Evolutionary conservation across 768 basidiomycete species (phyloP).

Genomic region (Pleurotus ostreatus): DNA sequence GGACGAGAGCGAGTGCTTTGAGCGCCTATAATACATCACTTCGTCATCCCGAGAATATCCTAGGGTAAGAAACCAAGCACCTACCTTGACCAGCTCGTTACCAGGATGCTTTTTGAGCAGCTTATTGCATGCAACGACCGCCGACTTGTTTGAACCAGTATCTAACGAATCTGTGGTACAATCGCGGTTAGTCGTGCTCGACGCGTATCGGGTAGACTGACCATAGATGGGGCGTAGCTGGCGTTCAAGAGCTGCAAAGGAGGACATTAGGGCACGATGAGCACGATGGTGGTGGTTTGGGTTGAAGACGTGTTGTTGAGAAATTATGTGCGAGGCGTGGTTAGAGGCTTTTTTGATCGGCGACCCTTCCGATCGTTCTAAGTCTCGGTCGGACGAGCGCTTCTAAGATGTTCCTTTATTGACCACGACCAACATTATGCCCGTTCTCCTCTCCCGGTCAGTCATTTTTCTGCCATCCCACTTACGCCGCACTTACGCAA

Average conservation of each 20-base stretch:
- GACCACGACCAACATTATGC: constrained; percentile 31
- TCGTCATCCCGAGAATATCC: constrained; percentile 13
- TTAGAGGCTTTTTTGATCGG: constrained; percentile 12
- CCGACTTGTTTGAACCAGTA: constrained; percentile 82
- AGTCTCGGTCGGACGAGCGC: constrained; percentile 8
- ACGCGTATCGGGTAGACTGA: constrained; percentile 25
- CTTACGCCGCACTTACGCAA: constrained; percentile 8
- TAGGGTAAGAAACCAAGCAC: constrained; percentile 1
- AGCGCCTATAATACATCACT: constrained; percentile 47
- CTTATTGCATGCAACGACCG: constrained; percentile 82
- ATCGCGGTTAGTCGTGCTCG: constrained; percentile 3
- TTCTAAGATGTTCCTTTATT: constrained; percentile 5
- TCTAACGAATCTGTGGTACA: constrained; percentile 69
- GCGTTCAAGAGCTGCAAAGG: constrained; percentile 65
- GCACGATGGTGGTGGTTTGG: constrained; percentile 3
- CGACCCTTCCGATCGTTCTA: constrained; percentile 8
- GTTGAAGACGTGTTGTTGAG: constrained; percentile 6
- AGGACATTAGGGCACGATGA: constrained; percentile 27
- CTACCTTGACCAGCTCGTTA: constrained; percentile 67
- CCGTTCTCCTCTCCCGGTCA: constrained; percentile 52
- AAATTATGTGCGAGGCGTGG: constrained; percentile 7
- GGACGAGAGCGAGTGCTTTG: constrained; percentile 80
- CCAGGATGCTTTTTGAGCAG: constrained; percentile 81
- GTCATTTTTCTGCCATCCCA: constrained; percentile 9
- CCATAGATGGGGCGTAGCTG: constrained; percentile 87